These are phyloP conservation scores for Calonectria leucothoes DNA, from an alignment of 2,329 filamentous ascomycete species.

Conservation along the genomic window DNA sequence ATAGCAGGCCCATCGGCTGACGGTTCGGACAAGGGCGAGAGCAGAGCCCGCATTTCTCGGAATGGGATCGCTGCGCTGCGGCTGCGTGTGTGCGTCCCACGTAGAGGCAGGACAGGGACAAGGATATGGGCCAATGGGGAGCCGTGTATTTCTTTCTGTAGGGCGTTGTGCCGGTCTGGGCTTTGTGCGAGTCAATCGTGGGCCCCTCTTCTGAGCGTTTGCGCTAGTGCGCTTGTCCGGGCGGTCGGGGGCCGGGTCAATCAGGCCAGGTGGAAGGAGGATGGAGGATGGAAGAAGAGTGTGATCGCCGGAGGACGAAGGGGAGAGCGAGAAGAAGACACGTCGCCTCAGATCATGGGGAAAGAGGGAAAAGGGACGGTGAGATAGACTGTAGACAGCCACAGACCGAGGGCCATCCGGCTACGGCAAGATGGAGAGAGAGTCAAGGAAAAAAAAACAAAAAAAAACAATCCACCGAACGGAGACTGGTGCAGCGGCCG, in stretches of 20 bases:
- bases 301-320: not conserved
- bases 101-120: not conserved
- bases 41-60: slow-evolving; percentile 10
- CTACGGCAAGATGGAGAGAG: not conserved
- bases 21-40: not conserved
- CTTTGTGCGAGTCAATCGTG: slow-evolving; percentile 12
- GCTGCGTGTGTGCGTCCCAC: not conserved
- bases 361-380: not conserved
- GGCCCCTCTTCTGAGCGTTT: slow-evolving; percentile 10
- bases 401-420: not conserved
- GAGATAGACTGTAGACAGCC: no score
- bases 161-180: slow-evolving; percentile 12
- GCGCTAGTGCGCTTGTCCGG: slow-evolving; percentile 11
- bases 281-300: not conserved
- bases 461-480: not conserved
- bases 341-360: not conserved
- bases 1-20: not conserved
- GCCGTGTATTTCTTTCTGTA: slow-evolving; percentile 35
- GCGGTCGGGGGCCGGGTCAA: slow-evolving; percentile 10
- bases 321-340: not conserved
- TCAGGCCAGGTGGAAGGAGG: not conserved
- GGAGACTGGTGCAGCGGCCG: not conserved
- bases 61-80: slow-evolving; percentile 11
- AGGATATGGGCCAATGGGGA: slow-evolving; percentile 28
- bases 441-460: not conserved